A percentile compares a stretch with the other conserved stretches of the same genome.
phyloP scores from a whole-genome alignment of 2,329 filamentous ascomycete species.

The Ophiostoma novo-ulmi region DNA sequence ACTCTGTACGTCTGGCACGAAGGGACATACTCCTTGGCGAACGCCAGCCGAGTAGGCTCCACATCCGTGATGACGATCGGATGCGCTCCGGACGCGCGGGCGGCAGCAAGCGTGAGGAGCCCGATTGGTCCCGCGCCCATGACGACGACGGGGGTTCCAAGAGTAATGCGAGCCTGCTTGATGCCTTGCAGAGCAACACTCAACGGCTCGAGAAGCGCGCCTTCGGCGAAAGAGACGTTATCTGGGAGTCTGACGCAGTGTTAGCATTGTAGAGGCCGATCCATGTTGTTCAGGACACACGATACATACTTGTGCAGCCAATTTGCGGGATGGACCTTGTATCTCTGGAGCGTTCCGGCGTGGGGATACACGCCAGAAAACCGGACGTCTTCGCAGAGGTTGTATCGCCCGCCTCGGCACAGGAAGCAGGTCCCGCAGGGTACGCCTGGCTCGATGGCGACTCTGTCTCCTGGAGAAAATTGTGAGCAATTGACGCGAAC shows the following conservation, averaged over 20 bases:
- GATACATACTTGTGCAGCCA: slow-evolving; percentile 43
- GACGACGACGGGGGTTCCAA: no score
- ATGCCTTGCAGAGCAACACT: slow-evolving; percentile 60
- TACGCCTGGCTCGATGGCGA: slow-evolving; percentile 62
- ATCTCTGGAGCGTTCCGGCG: slow-evolving; percentile 55
- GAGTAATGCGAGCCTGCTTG: slow-evolving; percentile 46
- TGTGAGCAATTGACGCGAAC: no score
- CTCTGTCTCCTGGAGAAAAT: slow-evolving; percentile 48
- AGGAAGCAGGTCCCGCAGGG: slow-evolving; percentile 58
- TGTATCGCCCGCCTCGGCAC: slow-evolving; percentile 56
- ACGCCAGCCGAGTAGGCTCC: no score
- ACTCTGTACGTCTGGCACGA: no score
- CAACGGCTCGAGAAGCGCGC: slow-evolving; percentile 59
- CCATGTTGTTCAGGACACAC: no score
- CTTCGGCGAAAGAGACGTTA: slow-evolving; percentile 52
- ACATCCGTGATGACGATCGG: no score
- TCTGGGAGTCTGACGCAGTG: slow-evolving; percentile 33
- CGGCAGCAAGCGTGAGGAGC: no score
- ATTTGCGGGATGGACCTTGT: slow-evolving; percentile 56
- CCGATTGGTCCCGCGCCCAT: no score
- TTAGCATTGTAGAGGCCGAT: no score
- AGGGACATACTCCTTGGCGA: no score
- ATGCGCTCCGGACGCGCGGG: no score
- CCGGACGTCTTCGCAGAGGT: slow-evolving; percentile 57
- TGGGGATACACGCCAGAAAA: slow-evolving; percentile 60